Base-by-base conservation (phyloP, 441 rosid genomes). In the Mallotus japonicus region DNA sequence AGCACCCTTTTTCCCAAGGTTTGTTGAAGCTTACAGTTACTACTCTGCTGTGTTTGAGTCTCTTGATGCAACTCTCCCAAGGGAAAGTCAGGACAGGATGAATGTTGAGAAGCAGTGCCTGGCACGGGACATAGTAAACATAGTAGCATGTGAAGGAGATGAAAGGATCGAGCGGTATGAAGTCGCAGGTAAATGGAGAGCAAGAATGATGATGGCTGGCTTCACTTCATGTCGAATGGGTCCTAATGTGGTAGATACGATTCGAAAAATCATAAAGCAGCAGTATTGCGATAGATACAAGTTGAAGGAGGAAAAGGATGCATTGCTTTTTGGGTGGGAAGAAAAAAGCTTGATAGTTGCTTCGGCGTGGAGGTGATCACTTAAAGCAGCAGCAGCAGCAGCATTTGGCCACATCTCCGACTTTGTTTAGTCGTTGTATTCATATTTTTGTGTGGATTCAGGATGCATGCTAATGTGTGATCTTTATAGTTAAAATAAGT, bases 131-230 rank as follows among this genome's bases (percentile, higher is more conserved):
- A 95, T 93, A 58, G 96, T 95, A 17, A 95, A 95, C 81, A 82
- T 95, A 13, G 87, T 95, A 42, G 99, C 99, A 3, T 95, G 99
- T 0, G 99, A 95, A 76, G 99, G 99, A 51, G 97, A 93, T 80
- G 98, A 93, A 72, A 85, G 99, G 71, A 92, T 95, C 0, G 99
- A 95, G 70, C 85, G 98, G 19, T 95, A 88, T 5, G 99, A 95
- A 71, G 92, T 85, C 70, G 98, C 99, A 0, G 97, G 98, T 61
- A 95, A 95, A 80, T 95, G 99, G 99, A 86, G 97, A 68, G 95
- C 95, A 8, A 90, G 99, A 79, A 93, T 95, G 98, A 87, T 13
- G 79, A 95, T 95, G 99, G 98, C 99, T 0, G 98, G 97, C 51
- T 95, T 95, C 77, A 79, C 62, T 51, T 75, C 97, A 15, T 80